Evolutionary conservation across 192 early-diverging fungal genomes (phyloP).

Genomic region (Rhizoclosmatium globosum): DNA sequence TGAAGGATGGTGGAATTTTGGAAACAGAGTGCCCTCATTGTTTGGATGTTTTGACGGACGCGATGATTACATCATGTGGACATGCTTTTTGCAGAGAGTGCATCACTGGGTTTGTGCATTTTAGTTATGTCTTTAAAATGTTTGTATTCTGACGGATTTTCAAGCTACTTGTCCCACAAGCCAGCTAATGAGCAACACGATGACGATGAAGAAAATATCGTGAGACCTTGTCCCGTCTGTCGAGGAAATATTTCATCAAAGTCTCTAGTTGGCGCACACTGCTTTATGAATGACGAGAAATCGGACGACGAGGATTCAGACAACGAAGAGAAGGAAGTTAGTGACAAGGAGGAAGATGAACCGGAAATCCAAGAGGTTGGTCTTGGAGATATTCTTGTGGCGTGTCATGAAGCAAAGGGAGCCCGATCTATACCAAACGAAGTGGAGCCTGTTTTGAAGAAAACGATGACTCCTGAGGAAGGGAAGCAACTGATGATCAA

Average conservation of each 20-base stretch:
- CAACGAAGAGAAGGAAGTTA: neutral
- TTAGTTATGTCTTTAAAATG: too few relatives aligned
- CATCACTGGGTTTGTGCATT: constrained; percentile 1
- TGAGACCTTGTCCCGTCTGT: constrained; percentile 10
- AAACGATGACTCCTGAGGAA: neutral
- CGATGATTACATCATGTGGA: constrained; percentile 38
- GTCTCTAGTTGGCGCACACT: neutral
- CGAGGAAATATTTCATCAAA: neutral
- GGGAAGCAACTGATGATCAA: neutral
- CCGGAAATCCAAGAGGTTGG: neutral
- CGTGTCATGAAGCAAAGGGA: neutral
- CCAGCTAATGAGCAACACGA: neutral
- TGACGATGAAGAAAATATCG: neutral
- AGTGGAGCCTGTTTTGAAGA: neutral
- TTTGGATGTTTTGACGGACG: constrained; percentile 31
- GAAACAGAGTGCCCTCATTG: constrained; percentile 36
- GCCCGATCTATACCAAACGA: neutral
- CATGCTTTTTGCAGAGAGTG: constrained; percentile 58
- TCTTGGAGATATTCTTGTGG: neutral
- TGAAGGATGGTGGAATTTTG: constrained; percentile 25
- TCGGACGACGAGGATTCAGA: neutral
- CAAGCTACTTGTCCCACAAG: neutral
- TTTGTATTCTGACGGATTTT: too few relatives aligned
- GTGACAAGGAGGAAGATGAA: neutral
- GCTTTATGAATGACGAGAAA: neutral